phyloP scores from a whole-genome alignment of 2,329 filamentous ascomycete species.

The Rhytidhysteron rufulum region DNA sequence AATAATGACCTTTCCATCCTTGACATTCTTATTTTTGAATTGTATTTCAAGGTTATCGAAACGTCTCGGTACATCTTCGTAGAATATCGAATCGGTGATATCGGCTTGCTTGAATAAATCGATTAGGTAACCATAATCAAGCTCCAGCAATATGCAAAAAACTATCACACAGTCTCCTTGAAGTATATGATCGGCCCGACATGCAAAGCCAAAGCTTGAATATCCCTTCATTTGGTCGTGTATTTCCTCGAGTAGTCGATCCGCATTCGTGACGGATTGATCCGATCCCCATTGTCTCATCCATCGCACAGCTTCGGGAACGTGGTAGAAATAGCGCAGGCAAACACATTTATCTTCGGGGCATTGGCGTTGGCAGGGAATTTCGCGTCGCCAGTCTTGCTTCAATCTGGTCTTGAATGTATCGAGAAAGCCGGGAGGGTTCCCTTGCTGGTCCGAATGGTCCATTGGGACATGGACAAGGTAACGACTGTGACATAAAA shows the following conservation, averaged over 20 bases:
- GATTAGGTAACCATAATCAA: slow-evolving; percentile 15
- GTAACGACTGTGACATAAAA: too few relatives aligned
- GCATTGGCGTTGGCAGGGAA: slow-evolving; percentile 9
- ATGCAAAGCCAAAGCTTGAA: too few relatives aligned
- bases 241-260: too few relatives aligned
- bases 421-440: background rate
- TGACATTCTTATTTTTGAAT: slow-evolving; percentile 2
- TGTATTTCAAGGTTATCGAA: background rate
- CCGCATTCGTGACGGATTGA: too few relatives aligned
- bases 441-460: too few relatives aligned
- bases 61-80: background rate
- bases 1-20: slow-evolving; percentile 8
- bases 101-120: slow-evolving; percentile 12
- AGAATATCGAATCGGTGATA: slow-evolving; percentile 13
- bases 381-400: slow-evolving; percentile 7
- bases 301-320: slow-evolving; percentile 9
- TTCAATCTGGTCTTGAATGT: slow-evolving; percentile 5
- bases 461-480: too few relatives aligned
- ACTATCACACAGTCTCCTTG: slow-evolving; percentile 13
- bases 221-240: too few relatives aligned
- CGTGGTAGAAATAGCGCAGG: slow-evolving; percentile 6
- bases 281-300: slow-evolving; percentile 3
- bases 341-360: slow-evolving; percentile 4
- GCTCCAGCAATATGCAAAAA: slow-evolving; percentile 20
- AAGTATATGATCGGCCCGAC: too few relatives aligned